Percentiles rank a stretch among this genome's conserved stretches.
Evolutionary conservation across 306 rosid genomes (phyloP).

Genomic region (Lathyrus oleraceus): DNA sequence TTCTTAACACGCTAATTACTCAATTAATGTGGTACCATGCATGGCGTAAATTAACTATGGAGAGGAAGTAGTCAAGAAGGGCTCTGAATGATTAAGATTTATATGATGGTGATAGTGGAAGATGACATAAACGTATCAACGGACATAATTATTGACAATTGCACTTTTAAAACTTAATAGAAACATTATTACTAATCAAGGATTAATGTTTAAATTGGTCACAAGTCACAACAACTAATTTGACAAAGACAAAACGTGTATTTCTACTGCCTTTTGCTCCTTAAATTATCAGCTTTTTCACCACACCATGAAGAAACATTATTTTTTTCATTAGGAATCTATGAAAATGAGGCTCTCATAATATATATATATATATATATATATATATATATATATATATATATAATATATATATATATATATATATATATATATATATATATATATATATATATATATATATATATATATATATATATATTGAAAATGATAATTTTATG

Average conservation of each 20-base stretch:
- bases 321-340: background rate
- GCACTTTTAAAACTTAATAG: background rate
- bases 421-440: no score
- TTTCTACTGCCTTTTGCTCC: background rate
- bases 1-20: background rate
- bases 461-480: no score
- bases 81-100: background rate
- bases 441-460: no score
- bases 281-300: background rate
- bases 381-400: no score
- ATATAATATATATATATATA: no score
- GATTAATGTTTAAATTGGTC: constrained; percentile 10
- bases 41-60: background rate
- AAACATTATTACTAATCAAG: background rate
- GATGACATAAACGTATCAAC: constrained; percentile 22
- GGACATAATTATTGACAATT: constrained; percentile 11
- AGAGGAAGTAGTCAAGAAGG: background rate
- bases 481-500: no score
- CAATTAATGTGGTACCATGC: background rate
- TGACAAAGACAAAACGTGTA: background rate
- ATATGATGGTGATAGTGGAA: background rate
- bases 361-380: no score
- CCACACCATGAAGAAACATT: background rate
- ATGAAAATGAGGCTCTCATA: background rate
- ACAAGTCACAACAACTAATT: constrained; percentile 15